These are phyloP conservation scores for Aspergillus novofumigatus DNA, from an alignment of 2,329 filamentous ascomycete genomes.

Conservation along the genomic window DNA sequence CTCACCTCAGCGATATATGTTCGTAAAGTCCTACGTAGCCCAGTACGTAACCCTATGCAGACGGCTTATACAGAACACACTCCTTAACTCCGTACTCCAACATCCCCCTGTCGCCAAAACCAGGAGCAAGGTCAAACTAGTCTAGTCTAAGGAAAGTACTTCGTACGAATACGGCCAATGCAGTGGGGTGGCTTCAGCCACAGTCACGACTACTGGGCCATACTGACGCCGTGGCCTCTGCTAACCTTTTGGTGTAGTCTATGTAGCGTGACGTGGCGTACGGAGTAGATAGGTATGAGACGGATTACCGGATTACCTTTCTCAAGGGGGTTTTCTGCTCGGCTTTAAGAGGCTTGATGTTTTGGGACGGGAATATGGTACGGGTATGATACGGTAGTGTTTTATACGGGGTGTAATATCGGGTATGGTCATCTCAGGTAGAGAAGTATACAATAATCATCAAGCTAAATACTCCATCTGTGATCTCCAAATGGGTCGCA, in stretches of 20 bases:
- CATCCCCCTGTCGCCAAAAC: not conserved
- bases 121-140: not conserved
- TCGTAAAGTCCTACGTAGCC: not conserved
- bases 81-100: not conserved
- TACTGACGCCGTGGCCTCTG: not conserved
- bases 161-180: not conserved
- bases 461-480: not conserved
- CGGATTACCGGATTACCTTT: too few species aligned
- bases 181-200: not conserved
- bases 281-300: too few species aligned
- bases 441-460: not conserved
- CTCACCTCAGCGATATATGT: not conserved
- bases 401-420: not conserved
- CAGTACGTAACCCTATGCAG: not conserved
- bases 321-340: not conserved
- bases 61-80: not conserved
- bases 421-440: too few species aligned
- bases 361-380: not conserved
- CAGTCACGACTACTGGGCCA: not conserved
- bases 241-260: not conserved
- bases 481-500: not conserved
- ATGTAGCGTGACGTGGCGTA: not conserved
- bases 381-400: not conserved
- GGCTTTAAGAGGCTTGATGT: not conserved
- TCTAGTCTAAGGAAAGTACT: too few species aligned